Evolutionary conservation across 2,329 filamentous ascomycete species (phyloP).

Genomic region (Huntiella abstrusa): DNA sequence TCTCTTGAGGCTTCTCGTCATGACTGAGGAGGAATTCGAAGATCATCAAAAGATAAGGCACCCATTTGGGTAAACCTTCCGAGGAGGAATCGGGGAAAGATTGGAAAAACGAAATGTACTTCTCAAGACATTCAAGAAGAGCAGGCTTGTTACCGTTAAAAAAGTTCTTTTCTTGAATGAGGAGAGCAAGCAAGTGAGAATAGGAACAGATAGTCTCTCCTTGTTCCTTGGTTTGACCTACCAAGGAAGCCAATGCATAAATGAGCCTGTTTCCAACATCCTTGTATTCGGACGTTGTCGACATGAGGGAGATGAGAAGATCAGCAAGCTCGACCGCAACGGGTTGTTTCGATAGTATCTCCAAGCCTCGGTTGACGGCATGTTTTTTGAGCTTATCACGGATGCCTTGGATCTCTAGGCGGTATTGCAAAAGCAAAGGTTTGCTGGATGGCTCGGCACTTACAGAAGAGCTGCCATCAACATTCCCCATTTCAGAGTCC

Average conservation of each 20-base stretch:
- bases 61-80: conserved; percentile 78
- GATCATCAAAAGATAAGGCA: conserved; percentile 75
- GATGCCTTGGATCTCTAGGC: conserved; percentile 31
- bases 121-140: conserved; percentile 56
- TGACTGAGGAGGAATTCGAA: conserved; percentile 80
- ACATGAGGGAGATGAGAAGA: conserved; percentile 56
- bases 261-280: conserved; percentile 61
- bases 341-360: conserved; percentile 73
- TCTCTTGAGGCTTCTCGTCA: conserved; percentile 61
- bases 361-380: conserved; percentile 75
- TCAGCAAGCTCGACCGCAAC: conserved; percentile 84
- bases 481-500: conserved; percentile 13
- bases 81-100: conserved; percentile 44
- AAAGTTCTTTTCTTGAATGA: conserved; percentile 67
- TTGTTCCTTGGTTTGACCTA: conserved; percentile 40
- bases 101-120: conserved; percentile 63
- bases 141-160: conserved; percentile 58
- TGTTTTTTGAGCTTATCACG: conserved; percentile 54
- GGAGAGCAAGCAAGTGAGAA: conserved; percentile 73
- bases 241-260: conserved; percentile 59
- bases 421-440: conserved; percentile 3
- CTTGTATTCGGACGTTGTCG: conserved; percentile 28
- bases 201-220: conserved; percentile 58
- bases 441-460: conserved; percentile 14
- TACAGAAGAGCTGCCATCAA: conserved; percentile 13